A percentile compares a stretch with the other conserved stretches of the same genome.
Conservation (phyloP, 1,284 basidiomycete species). For the Earliella scabrosa region DNA sequence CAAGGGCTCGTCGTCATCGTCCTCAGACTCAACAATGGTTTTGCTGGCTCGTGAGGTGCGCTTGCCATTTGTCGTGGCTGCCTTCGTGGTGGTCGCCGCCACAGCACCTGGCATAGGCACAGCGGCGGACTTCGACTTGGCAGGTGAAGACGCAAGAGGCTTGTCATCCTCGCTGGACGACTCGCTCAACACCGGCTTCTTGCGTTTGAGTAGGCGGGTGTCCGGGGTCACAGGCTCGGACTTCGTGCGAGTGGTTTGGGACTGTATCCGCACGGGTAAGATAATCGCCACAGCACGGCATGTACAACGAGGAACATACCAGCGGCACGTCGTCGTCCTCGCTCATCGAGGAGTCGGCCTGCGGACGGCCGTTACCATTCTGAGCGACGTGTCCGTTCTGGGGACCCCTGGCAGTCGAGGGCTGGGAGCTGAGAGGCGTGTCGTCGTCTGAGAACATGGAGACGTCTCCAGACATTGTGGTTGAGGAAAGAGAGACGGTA, state of each 20-base stretch:
- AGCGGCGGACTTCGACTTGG: constrained; percentile 50
- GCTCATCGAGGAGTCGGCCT: constrained; percentile 57
- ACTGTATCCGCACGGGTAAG: constrained; percentile 38
- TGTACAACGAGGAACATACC: constrained; percentile 45
- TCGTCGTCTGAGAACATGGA: constrained; percentile 70
- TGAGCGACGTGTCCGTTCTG: constrained; percentile 37
- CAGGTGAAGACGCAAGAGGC: constrained; percentile 73
- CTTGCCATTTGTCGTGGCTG: constrained; percentile 40
- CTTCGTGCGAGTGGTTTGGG: constrained; percentile 46
- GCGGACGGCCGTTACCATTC: constrained; percentile 50
- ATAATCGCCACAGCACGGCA: constrained; percentile 6
- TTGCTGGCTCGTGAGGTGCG: constrained; percentile 38
- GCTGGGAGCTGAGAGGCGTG: constrained; percentile 57
- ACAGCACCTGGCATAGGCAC: constrained; percentile 47
- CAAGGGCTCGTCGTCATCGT: constrained; percentile 39
- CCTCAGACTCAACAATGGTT: constrained; percentile 30
- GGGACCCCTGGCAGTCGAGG: constrained; percentile 25
- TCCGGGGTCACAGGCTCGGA: constrained; percentile 50
- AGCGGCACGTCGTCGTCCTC: constrained; percentile 73
- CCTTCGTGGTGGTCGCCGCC: constrained; percentile 39
- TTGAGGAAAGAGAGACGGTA: constrained; percentile 15
- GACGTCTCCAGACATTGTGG: constrained; percentile 49
- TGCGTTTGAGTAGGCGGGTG: constrained; percentile 57
- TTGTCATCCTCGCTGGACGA: constrained; percentile 73
- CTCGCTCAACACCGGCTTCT: constrained; percentile 52